phyloP scores from a whole-genome alignment of 2,329 filamentous ascomycete genomes.

The Zymoseptoria ardabiliae region DNA sequence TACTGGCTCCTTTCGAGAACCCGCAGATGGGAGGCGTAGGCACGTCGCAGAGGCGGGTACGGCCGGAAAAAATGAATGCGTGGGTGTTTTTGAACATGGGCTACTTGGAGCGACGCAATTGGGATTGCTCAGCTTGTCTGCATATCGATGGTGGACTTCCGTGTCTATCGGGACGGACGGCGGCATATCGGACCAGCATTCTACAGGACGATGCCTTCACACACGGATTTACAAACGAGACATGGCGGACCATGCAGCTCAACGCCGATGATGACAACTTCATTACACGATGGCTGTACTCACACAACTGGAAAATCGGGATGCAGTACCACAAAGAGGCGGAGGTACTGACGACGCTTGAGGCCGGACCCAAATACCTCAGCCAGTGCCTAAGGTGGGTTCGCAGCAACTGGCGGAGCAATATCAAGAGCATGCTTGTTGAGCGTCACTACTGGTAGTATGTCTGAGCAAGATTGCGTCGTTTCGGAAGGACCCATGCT shows the following conservation, averaged over 20 bases:
- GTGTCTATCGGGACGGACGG: conserved; percentile 90
- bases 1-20: conserved; percentile 87
- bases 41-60: conserved; percentile 78
- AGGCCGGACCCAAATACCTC: conserved; percentile 80
- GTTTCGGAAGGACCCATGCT: not conserved
- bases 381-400: conserved; percentile 94
- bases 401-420: conserved; percentile 95
- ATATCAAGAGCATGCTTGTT: conserved; percentile 78
- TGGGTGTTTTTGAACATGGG: conserved; percentile 89
- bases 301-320: conserved; percentile 86
- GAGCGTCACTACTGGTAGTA: conserved; percentile 83
- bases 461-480: conserved; percentile 38
- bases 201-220: conserved; percentile 79
- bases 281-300: conserved; percentile 91
- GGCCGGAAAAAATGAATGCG: conserved; percentile 55
- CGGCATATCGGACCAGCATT: conserved; percentile 84
- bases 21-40: conserved; percentile 78
- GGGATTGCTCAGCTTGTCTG: conserved; percentile 92
- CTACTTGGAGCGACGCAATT: conserved; percentile 90
- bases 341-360: conserved; percentile 86
- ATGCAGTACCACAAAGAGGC: conserved; percentile 90
- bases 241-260: conserved; percentile 78
- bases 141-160: conserved; percentile 94
- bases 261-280: conserved; percentile 99
- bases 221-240: conserved; percentile 83